These are phyloP conservation scores for Cytospora mali DNA, from an alignment of 2,329 filamentous ascomycete genomes.

Conservation along the genomic window DNA sequence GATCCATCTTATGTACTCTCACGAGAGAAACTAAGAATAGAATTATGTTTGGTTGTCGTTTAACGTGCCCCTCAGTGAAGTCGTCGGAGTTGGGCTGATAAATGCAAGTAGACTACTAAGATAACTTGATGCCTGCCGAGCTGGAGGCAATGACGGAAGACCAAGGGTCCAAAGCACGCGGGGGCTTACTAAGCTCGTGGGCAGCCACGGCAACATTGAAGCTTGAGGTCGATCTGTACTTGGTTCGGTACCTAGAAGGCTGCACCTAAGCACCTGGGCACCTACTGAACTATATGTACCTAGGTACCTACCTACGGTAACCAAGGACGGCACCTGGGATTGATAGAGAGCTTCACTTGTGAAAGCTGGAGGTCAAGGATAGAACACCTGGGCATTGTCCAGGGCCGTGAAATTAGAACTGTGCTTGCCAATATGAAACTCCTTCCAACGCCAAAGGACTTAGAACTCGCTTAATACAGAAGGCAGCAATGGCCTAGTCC, in stretches of 20 bases:
- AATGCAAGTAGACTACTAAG: slow-evolving; percentile 10
- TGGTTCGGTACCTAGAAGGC: too few relatives aligned
- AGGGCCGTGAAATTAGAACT: not conserved
- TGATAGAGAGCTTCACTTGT: too few relatives aligned
- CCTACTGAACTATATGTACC: not conserved
- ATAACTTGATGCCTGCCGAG: slow-evolving; percentile 19
- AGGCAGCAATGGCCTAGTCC: not conserved
- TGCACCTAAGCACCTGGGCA: too few relatives aligned
- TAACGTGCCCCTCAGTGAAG: slow-evolving; percentile 4
- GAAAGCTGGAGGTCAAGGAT: too few relatives aligned
- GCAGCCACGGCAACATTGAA: too few relatives aligned
- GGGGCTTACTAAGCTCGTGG: slow-evolving; percentile 3
- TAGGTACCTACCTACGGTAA: not conserved
- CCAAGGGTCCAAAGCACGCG: slow-evolving; percentile 7
- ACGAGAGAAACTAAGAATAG: not conserved
- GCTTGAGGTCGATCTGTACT: too few relatives aligned
- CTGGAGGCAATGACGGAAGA: slow-evolving; percentile 19
- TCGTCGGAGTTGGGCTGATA: slow-evolving; percentile 21
- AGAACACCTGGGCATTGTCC: not conserved
- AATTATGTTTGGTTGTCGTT: not conserved
- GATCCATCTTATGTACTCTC: slow-evolving; percentile 46
- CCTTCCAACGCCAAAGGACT: too few relatives aligned
- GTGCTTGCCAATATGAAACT: not conserved
- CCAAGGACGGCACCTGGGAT: too few relatives aligned
- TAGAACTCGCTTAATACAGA: not conserved